These are phyloP conservation scores for Exophiala spinifera DNA, from an alignment of 2,329 filamentous ascomycete species.

Conservation along the genomic window DNA sequence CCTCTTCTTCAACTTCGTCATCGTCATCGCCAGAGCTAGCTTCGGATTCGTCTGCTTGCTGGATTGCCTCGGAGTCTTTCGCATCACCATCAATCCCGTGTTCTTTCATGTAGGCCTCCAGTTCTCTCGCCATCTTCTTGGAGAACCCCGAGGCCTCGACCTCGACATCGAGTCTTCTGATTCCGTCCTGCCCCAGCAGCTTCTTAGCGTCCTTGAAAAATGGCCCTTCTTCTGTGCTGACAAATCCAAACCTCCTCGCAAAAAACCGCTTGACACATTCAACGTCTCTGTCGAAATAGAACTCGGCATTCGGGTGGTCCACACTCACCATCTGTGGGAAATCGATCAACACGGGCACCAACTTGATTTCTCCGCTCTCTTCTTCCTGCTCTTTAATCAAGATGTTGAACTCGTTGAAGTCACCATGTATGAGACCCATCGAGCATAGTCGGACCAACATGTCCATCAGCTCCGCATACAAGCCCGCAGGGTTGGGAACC, in stretches of 20 bases:
- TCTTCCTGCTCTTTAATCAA: constrained; percentile 63
- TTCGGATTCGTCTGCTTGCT: constrained; percentile 41
- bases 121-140: constrained; percentile 92
- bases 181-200: constrained; percentile 62
- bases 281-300: constrained; percentile 96
- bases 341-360: constrained; percentile 87
- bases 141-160: constrained; percentile 94
- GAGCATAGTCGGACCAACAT: constrained; percentile 80
- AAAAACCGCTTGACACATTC: constrained; percentile 96
- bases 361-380: constrained; percentile 29
- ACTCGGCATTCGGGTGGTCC: constrained; percentile 87
- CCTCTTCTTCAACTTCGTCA: constrained; percentile 6
- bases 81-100: constrained; percentile 58
- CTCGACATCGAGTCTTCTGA: constrained; percentile 73
- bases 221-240: constrained; percentile 75
- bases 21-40: constrained; percentile 38
- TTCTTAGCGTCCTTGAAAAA: constrained; percentile 83
- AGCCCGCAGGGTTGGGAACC: constrained; percentile 75
- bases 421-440: constrained; percentile 90
- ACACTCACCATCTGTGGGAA: constrained; percentile 98
- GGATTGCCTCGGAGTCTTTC: constrained; percentile 37
- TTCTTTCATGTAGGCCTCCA: constrained; percentile 84
- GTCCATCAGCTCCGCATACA: constrained; percentile 88
- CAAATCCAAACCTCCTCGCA: constrained; percentile 81
- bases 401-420: constrained; percentile 99